Base-by-base conservation (phyloP, 768 basidiomycete genomes). In the Vararia minispora region DNA sequence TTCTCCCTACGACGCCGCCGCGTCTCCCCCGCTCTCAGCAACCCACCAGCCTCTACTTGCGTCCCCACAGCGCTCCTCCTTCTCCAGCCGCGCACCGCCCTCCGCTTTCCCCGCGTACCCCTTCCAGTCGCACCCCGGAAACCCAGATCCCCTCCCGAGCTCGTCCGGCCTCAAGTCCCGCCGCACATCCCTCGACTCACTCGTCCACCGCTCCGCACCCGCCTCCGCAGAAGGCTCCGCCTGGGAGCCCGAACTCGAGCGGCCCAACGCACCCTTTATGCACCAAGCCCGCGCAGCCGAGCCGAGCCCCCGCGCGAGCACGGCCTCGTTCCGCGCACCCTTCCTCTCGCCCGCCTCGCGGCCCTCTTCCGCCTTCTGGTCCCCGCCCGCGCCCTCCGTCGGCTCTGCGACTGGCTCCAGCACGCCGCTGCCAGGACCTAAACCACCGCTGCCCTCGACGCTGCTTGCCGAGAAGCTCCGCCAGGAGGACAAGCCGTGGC, bases 331-430 rank as follows among this genome's bases (percentile, higher is more conserved):
- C 62, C 72, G 81, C 18, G 61, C 71, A 0, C 77, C 81, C 1
- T 82, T 82, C 60, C 71, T 82, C 37, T 71, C 77, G 3, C 82
- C 81, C 0, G 68, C 79, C 1, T 78, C 76, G 1, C 68, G 80
- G n/a, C 78, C 79, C 0, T 58, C 68, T 4, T 73, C 70, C 2
- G 64, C 70, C 11, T 47, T 78, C 0, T 82, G 79, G 80, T 62
- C 71, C 0, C 79, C 79, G 7, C 74, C 77, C 1, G 52, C 37
- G 49, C 29, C 43, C 49, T 27, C n/a, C 35, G 25, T 21, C 36
- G 33, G 14, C 18, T 38, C n/a, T 37, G 23, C 26, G 16, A 41
- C 3, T 37, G 28, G 33, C 35, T 29, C 28, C 36, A 43, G 9
- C 26, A 39, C 23, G 27, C 41, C n/a, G 40, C 44, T 10, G 34